Conservation (phyloP, 2,329 filamentous ascomycete species). For the Colletotrichum plurivorum region DNA sequence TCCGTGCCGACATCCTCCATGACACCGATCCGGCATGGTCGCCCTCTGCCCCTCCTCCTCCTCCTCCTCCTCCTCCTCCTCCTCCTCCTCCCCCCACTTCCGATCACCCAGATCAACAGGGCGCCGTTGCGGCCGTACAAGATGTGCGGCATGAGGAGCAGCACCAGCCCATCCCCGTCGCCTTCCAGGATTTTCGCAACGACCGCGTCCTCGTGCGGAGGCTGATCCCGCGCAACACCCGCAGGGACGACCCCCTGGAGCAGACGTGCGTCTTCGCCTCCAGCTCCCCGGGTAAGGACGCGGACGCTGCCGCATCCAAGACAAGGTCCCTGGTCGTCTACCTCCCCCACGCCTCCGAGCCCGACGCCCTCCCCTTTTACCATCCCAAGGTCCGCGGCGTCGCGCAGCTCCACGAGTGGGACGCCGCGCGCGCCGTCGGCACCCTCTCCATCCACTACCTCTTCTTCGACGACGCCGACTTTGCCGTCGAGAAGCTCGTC, state of each 20-base stretch:
- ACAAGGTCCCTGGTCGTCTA: slow-evolving; percentile 77
- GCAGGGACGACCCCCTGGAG: slow-evolving; percentile 80
- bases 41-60: slow-evolving; percentile 2
- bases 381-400: slow-evolving; percentile 83
- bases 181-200: slow-evolving; percentile 59
- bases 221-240: slow-evolving; percentile 85
- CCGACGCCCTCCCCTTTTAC: slow-evolving; percentile 84
- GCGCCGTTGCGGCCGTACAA: slow-evolving; percentile 43
- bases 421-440: slow-evolving; percentile 57
- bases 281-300: slow-evolving; percentile 36
- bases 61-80: slow-evolving; percentile 1
- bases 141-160: slow-evolving; percentile 31
- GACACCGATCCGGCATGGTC: slow-evolving; percentile 57
- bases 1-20: slow-evolving; percentile 81
- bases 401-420: slow-evolving; percentile 81
- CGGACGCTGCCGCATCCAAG: slow-evolving; percentile 42
- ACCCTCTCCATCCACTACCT: slow-evolving; percentile 73
- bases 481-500: slow-evolving; percentile 63
- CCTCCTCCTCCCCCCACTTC: slow-evolving; percentile 31
- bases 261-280: slow-evolving; percentile 86
- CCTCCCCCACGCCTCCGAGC: slow-evolving; percentile 76
- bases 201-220: slow-evolving; percentile 79
- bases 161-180: slow-evolving; percentile 53
- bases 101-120: slow-evolving; percentile 43
- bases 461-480: slow-evolving; percentile 59